Evolutionary conservation across 148 eudicot species (phyloP).

Genomic region (Chenopodium berlandieri): DNA sequence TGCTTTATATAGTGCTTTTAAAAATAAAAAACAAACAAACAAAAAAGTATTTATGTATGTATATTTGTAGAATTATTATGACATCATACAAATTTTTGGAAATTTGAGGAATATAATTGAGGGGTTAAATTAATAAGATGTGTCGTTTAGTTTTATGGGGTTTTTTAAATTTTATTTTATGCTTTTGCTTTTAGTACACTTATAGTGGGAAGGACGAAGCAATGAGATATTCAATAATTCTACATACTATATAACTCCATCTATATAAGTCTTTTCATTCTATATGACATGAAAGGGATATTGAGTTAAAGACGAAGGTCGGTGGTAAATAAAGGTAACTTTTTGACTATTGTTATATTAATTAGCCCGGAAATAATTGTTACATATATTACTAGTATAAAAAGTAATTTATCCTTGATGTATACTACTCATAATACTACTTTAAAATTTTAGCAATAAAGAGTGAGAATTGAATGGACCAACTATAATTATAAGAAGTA

Average conservation of each 20-base stretch:
- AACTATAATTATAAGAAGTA: too few species aligned
- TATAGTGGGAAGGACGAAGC: constrained; percentile 19
- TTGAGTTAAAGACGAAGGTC: background rate
- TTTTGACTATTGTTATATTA: background rate
- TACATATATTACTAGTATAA: too few species aligned
- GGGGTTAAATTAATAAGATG: background rate
- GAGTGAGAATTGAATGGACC: too few species aligned
- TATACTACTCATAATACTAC: too few species aligned
- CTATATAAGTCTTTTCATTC: background rate
- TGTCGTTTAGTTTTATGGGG: background rate
- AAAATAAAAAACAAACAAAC: too few species aligned
- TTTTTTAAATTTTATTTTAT: background rate
- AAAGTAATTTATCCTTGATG: too few species aligned
- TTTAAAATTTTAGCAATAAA: too few species aligned
- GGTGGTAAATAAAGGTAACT: background rate
- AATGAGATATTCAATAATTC: constrained; percentile 3
- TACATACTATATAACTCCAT: too few species aligned
- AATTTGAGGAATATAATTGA: background rate
- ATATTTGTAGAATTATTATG: background rate
- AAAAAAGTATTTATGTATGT: too few species aligned
- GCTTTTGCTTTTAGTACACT: constrained; percentile 12
- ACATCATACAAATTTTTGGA: background rate
- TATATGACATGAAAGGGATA: background rate
- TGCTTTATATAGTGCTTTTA: background rate
- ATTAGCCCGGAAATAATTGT: too few species aligned